These are phyloP conservation scores for Heracleum sosnowskyi DNA, from an alignment of 129 eudicot species.

Conservation along the genomic window DNA sequence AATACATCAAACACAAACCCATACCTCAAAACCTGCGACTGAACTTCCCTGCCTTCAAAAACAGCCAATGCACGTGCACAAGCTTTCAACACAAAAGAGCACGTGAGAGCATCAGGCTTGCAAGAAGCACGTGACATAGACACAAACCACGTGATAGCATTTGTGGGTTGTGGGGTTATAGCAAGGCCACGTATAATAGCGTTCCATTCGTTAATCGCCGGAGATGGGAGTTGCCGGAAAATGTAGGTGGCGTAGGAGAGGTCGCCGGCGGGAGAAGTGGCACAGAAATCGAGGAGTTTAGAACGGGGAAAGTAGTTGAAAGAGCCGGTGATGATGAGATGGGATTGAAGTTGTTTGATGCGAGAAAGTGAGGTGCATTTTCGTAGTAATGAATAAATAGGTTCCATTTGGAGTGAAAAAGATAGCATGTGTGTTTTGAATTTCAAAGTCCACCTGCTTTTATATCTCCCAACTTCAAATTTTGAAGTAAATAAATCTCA, in stretches of 20 bases:
- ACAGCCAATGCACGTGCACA: conserved; percentile 65
- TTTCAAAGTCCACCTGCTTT: too few relatives aligned
- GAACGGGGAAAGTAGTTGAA: conserved; percentile 46
- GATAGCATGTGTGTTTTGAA: background rate
- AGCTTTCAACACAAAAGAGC: conserved; percentile 82
- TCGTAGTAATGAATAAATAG: conserved; percentile 26
- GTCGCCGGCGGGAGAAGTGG: conserved; percentile 42
- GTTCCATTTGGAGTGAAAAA: background rate
- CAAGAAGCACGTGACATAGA: conserved; percentile 44
- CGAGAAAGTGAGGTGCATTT: conserved; percentile 46
- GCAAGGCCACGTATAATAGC: conserved; percentile 82
- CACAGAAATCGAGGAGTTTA: conserved; percentile 56
- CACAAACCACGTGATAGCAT: conserved; percentile 44
- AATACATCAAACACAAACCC: conserved; percentile 49
- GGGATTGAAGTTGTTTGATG: conserved; percentile 61
- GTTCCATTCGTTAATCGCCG: conserved; percentile 78
- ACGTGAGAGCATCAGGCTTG: conserved; percentile 85
- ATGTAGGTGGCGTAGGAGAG: conserved; percentile 44
- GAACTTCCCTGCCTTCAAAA: conserved; percentile 40
- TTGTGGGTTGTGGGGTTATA: conserved; percentile 37
- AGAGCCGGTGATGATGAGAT: conserved; percentile 54
- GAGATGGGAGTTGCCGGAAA: conserved; percentile 35
- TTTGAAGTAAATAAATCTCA: too few relatives aligned
- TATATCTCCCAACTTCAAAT: too few relatives aligned
- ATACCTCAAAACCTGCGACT: conserved; percentile 40